Evolutionary conservation across 768 basidiomycete genomes (phyloP), one percentile per base, ranked within the genome.

Genomic region (Lactarius hengduanensis): DNA sequence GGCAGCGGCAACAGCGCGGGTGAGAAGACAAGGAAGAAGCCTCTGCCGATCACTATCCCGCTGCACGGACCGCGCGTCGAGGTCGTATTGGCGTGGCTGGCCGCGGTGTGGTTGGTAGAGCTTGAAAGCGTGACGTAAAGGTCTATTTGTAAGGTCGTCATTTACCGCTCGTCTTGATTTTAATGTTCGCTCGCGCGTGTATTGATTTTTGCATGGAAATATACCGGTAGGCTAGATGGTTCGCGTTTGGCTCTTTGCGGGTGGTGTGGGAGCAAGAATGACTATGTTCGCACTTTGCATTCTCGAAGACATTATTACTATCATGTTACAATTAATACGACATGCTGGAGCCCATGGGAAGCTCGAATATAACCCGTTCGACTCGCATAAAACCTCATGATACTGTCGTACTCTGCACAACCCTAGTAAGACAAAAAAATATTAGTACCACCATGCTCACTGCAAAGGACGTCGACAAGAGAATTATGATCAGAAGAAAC

Each of bases 1-100:
- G 72, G 69, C 47, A n/a, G 22, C 13, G 28, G 62, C 2, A 71
- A 67, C 22, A 22, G 22, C 8, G 15, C 18, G 26, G 73, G 70
- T 36, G 71, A 71, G 59, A 83, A 81, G 78, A 22, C n/a, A 8
- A 66, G 22, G 53, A 85, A 86, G 79, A 89, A 85, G 75, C 78
- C 84, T 43, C 71, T 84, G 68, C 82, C 86, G 59, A 90, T 93
- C 74, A 91, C 86, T 73, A 91, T 94, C 64, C 90, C 91, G 11
- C 77, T 94, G 69, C 91, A 93, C 76, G 92, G 92, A 0, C 92
- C 93, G 41, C 83, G 91, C 7, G 92, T 94, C 56, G 92, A 94
- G 76, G 81, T 94, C 63, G 81, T 93, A 63, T 81, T 94, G 63
- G 92, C 92, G 53, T 94, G 91, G 91, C 78, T 94, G 62, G 92